A percentile compares a stretch with the other conserved stretches of the same genome.
Evolutionary conservation across 1,284 basidiomycete species (phyloP).

Genomic region (Ceratobasidium sp.): DNA sequence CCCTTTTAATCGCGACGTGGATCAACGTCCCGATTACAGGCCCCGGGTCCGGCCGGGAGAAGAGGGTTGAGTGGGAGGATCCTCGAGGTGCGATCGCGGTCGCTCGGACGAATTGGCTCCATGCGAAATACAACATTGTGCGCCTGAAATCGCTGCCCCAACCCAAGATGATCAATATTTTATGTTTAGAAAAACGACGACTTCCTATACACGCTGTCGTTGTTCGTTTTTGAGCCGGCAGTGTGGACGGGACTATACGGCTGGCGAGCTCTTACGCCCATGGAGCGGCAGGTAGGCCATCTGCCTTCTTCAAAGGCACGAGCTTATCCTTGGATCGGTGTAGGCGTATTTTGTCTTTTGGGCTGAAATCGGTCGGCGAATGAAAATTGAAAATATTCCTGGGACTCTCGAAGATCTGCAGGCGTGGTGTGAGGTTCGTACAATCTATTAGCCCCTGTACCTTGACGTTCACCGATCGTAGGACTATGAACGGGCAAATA

Average conservation of each 20-base stretch:
- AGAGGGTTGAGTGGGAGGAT: slow-evolving; percentile 1
- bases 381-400: slow-evolving; percentile 28
- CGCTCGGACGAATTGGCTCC: slow-evolving; percentile 37
- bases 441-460: background rate
- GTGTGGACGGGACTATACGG: slow-evolving; percentile 15
- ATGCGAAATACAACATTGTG: slow-evolving; percentile 34
- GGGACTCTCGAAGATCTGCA: slow-evolving; percentile 19
- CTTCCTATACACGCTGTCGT: slow-evolving; percentile 22
- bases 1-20: slow-evolving; percentile 26
- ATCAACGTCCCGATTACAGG: slow-evolving; percentile 28
- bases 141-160: background rate
- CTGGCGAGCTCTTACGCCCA: slow-evolving; percentile 27
- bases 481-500: slow-evolving; percentile 32
- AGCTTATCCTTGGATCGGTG: background rate
- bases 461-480: background rate
- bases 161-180: background rate
- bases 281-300: slow-evolving; percentile 33
- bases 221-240: slow-evolving; percentile 22
- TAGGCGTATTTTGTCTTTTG: slow-evolving; percentile 31
- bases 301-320: background rate
- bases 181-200: slow-evolving; percentile 26
- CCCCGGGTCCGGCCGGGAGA: slow-evolving; percentile 11
- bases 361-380: slow-evolving; percentile 32
- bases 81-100: slow-evolving; percentile 31
- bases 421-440: slow-evolving; percentile 26